These are phyloP conservation scores for Xylaria sp. DNA, from an alignment of 2,329 filamentous ascomycete species.

Conservation along the genomic window DNA sequence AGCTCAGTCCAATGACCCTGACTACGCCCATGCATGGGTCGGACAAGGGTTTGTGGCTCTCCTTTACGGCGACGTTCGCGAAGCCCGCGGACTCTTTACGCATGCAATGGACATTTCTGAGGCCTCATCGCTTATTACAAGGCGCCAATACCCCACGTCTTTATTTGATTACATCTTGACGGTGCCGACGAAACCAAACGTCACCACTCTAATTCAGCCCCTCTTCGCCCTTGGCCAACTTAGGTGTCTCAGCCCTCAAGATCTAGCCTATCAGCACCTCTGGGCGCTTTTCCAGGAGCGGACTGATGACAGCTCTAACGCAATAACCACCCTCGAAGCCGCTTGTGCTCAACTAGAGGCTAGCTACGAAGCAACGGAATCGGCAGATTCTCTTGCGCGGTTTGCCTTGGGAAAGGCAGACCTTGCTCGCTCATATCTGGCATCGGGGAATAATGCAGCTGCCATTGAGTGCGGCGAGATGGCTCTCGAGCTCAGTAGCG, in stretches of 20 bases:
- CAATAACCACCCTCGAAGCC: conserved; percentile 71
- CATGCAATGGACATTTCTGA: conserved; percentile 95
- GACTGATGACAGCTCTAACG: conserved; percentile 72
- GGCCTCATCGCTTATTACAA: conserved; percentile 76
- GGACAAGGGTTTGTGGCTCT: conserved; percentile 90
- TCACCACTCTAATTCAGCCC: conserved; percentile 80
- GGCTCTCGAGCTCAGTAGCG: conserved; percentile 80
- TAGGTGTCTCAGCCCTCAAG: conserved; percentile 74
- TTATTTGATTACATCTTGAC: conserved; percentile 83
- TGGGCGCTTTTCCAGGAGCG: conserved; percentile 85
- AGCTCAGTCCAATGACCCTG: conserved; percentile 93
- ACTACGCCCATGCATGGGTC: conserved; percentile 92
- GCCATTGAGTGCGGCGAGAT: conserved; percentile 85
- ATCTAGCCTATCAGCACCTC: conserved; percentile 80
- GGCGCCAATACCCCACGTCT: conserved; percentile 82
- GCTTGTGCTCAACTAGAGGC: conserved; percentile 79
- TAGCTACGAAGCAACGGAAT: conserved; percentile 87
- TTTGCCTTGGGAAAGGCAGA: conserved; percentile 90
- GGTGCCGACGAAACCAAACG: conserved; percentile 61
- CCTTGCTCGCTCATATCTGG: conserved; percentile 84
- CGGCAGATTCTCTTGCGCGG: conserved; percentile 74
- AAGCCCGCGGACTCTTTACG: conserved; percentile 87
- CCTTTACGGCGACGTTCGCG: conserved; percentile 76
- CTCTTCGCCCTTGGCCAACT: conserved; percentile 90
- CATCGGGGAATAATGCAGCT: conserved; percentile 69